Base-by-base conservation (phyloP, 1,284 basidiomycete species). In the Sanghuangporus baumii region DNA sequence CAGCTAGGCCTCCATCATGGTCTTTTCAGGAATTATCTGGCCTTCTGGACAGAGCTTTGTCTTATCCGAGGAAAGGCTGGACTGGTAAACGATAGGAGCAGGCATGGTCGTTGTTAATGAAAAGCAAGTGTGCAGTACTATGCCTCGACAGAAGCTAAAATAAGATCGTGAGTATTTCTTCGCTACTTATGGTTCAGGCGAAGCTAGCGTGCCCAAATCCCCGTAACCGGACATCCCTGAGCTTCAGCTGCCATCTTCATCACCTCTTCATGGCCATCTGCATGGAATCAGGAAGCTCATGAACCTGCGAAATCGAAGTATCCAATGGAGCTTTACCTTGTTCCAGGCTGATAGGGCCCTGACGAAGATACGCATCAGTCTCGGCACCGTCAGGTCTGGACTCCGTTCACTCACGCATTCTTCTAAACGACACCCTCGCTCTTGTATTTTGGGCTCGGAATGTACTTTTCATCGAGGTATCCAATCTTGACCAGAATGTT, bases 191-290 rank as follows among this genome's bases (percentile, higher is more conserved):
- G 14, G 9, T 5, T 8, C 7, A 37, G 14, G 4, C 18, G 36
- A 59, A 31, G 71, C 9, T 64, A 71, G 37, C 72, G 71, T 54
- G 64, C 69, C 43, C 70, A 73, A 37, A 69, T 69, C 3, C 71
- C 73, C 14, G 68, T 67, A 3, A 79, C 69, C 4, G 78, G 76
- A 64, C 75, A 77, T 5, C 76, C 77, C 55, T 74, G 74, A 5
- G 80, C 63, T 50, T 74, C 68, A 34, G 69, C 74, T 11, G 78
- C 78, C 63, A 71, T 72, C 2, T 67, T 65, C 67, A 78, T 71
- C 23, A 78, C 71, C 38, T 76, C 73, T 41, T 76, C 74, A 40
- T 76, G 76, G 69, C 72, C 48, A 43, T 76, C 77, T 79, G 76
- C 58, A 71, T 73, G 37, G 65, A 31, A 67, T 7, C 20, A 75